phyloP scores from a whole-genome alignment of 2,329 filamentous ascomycete species.

The Ceratocystis harringtonii region DNA sequence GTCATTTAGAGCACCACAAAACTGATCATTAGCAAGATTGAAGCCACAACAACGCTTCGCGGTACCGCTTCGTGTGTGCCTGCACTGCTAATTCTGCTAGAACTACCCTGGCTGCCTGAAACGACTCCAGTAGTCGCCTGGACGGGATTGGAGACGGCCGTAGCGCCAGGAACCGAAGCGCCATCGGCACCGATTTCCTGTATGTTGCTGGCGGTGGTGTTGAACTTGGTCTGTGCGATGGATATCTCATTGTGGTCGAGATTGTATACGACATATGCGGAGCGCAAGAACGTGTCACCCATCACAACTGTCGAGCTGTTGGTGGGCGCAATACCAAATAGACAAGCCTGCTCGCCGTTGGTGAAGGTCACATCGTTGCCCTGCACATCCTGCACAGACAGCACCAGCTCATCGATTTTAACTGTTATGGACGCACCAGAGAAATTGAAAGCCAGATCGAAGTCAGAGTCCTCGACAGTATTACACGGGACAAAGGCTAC shows the following conservation, averaged over 20 bases:
- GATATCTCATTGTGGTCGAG: slow-evolving; percentile 56
- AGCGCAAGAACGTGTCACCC: slow-evolving; percentile 60
- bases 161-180: slow-evolving; percentile 39
- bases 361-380: slow-evolving; percentile 36
- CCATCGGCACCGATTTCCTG: slow-evolving; percentile 39
- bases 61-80: too few relatives aligned
- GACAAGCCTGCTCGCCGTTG: slow-evolving; percentile 42
- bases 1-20: too few relatives aligned
- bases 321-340: slow-evolving; percentile 52
- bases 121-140: slow-evolving; percentile 33
- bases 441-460: slow-evolving; percentile 31
- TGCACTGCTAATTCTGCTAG: not conserved
- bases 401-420: slow-evolving; percentile 42
- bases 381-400: slow-evolving; percentile 34
- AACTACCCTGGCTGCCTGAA: slow-evolving; percentile 11
- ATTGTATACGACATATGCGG: slow-evolving; percentile 63
- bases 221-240: slow-evolving; percentile 51
- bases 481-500: slow-evolving; percentile 48
- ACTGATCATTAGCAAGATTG: too few relatives aligned
- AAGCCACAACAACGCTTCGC: not conserved
- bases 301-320: slow-evolving; percentile 43
- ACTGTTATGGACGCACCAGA: slow-evolving; percentile 38
- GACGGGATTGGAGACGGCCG: slow-evolving; percentile 33
- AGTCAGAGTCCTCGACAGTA: slow-evolving; percentile 34
- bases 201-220: slow-evolving; percentile 32